A percentile compares a stretch with the other conserved stretches of the same genome.
These are phyloP conservation scores for Ascoidea asiatica DNA, from an alignment of 805 yeast species.

Conservation along the genomic window DNA sequence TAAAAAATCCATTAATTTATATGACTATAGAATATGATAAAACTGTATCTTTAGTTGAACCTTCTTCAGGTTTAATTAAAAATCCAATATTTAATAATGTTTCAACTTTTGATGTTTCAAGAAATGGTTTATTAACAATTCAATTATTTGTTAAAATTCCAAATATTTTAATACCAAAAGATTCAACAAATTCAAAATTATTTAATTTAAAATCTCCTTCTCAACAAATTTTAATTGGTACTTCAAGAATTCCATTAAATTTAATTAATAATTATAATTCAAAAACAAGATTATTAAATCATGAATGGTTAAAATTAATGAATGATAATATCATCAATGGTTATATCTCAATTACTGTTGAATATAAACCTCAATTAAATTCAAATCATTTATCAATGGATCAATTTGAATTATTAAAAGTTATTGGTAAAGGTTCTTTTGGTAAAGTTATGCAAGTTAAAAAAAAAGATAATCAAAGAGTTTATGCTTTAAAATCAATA, in stretches of 20 bases:
- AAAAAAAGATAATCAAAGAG: slow-evolving; percentile 87
- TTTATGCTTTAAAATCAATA: slow-evolving; percentile 88
- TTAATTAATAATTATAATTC: slow-evolving; percentile 35
- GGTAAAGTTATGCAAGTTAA: slow-evolving; percentile 99
- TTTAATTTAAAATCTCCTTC: slow-evolving; percentile 16
- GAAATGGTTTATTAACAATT: slow-evolving; percentile 51
- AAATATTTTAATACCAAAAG: slow-evolving; percentile 37
- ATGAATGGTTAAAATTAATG: slow-evolving; percentile 33
- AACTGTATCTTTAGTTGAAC: slow-evolving; percentile 79
- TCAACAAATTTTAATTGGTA: slow-evolving; percentile 67
- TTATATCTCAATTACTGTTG: slow-evolving; percentile 47
- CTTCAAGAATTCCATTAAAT: slow-evolving; percentile 48
- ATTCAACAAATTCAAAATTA: slow-evolving; percentile 18
- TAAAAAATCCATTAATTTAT: slow-evolving; percentile 59
- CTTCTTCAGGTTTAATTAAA: slow-evolving; percentile 69
- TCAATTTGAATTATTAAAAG: slow-evolving; percentile 86
- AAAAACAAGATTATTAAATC: slow-evolving; percentile 50
- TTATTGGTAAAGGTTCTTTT: slow-evolving; percentile 94
- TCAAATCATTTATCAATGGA: slow-evolving; percentile 63
- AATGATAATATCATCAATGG: slow-evolving; percentile 20
- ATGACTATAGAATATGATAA: slow-evolving; percentile 91
- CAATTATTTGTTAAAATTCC: slow-evolving; percentile 76
- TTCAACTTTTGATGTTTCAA: slow-evolving; percentile 79
- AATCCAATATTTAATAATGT: slow-evolving; percentile 79
- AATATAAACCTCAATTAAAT: slow-evolving; percentile 53